These are phyloP conservation scores for Fusarium domesticum DNA, from an alignment of 2,329 filamentous ascomycete genomes.

Conservation along the genomic window DNA sequence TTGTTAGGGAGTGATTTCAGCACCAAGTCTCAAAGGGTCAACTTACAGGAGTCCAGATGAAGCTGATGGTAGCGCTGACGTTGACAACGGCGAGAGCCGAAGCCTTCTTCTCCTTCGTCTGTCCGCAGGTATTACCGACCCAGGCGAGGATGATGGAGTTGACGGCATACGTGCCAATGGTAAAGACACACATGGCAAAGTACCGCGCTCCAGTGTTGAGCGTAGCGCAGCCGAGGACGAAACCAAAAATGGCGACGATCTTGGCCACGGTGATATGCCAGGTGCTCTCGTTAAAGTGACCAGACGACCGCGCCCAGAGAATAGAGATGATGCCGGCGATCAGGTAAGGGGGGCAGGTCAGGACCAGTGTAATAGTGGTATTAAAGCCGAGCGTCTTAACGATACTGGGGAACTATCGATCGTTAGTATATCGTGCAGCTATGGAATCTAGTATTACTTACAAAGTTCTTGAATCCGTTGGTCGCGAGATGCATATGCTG, in stretches of 20 bases:
- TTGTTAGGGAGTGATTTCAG: constrained; percentile 5
- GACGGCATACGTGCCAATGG: constrained; percentile 35
- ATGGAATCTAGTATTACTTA: no score
- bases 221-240: constrained; percentile 27
- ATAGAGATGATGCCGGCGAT: constrained; percentile 29
- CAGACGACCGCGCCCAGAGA: constrained; percentile 35
- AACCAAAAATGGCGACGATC: constrained; percentile 34
- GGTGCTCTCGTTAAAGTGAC: constrained; percentile 43
- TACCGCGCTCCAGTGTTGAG: constrained; percentile 22
- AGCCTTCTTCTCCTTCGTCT: constrained; percentile 49
- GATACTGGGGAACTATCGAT: constrained; percentile 22
- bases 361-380: constrained; percentile 24
- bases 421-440: no score
- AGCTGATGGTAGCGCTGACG: constrained; percentile 17
- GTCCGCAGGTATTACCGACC: constrained; percentile 40
- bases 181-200: constrained; percentile 38
- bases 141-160: constrained; percentile 46
- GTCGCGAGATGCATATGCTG: constrained; percentile 49
- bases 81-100: constrained; percentile 37
- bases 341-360: constrained; percentile 41
- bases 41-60: constrained; percentile 23
- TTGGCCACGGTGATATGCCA: constrained; percentile 45
- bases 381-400: constrained; percentile 22
- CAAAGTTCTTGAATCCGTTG: constrained; percentile 41
- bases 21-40: no score